A percentile compares a stretch with the other conserved stretches of the same genome.
phyloP scores from a whole-genome alignment of 352 stramenopile species.

The Phytophthora foliorum region DNA sequence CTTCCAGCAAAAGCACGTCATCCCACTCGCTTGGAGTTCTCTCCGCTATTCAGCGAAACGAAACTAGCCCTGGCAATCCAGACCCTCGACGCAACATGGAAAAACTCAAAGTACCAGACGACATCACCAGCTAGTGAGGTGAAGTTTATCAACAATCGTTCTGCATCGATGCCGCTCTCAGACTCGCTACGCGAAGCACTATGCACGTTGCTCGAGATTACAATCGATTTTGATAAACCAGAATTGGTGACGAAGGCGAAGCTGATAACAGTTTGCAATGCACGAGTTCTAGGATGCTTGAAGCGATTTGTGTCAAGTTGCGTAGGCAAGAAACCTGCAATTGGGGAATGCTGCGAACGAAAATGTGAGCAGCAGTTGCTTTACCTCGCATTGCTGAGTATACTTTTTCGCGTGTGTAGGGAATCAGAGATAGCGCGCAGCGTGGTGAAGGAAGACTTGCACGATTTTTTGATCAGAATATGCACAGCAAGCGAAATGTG shows the following conservation, averaged over 20 bases:
- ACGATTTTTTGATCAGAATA: slow-evolving; percentile 52
- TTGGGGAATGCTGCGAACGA: slow-evolving; percentile 31
- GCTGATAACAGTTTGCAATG: slow-evolving; percentile 44
- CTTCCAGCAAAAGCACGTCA: neutral
- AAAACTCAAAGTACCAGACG: slow-evolving; percentile 1
- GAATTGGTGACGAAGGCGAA: slow-evolving; percentile 15
- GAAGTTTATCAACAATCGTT: neutral
- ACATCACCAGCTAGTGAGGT: neutral
- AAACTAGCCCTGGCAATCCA: slow-evolving; percentile 56
- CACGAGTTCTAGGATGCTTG: slow-evolving; percentile 49
- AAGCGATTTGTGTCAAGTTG: slow-evolving; percentile 41
- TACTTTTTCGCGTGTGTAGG: slow-evolving; percentile 57
- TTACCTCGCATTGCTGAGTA: slow-evolving; percentile 33
- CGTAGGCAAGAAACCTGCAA: neutral
- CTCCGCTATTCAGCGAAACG: slow-evolving; percentile 27
- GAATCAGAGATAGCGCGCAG: slow-evolving; percentile 36
- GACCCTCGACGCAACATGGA: slow-evolving; percentile 44
- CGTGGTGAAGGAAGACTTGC: slow-evolving; percentile 54
- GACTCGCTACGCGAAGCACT: slow-evolving; percentile 35
- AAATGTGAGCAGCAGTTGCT: slow-evolving; percentile 44
- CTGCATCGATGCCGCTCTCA: slow-evolving; percentile 8
- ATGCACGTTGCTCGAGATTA: slow-evolving; percentile 42
- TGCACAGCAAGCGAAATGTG: slow-evolving; percentile 13
- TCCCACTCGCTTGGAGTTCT: neutral
- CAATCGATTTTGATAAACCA: slow-evolving; percentile 27